Conservation (phyloP, 768 basidiomycete species). For the Tulasnella calospora region DNA sequence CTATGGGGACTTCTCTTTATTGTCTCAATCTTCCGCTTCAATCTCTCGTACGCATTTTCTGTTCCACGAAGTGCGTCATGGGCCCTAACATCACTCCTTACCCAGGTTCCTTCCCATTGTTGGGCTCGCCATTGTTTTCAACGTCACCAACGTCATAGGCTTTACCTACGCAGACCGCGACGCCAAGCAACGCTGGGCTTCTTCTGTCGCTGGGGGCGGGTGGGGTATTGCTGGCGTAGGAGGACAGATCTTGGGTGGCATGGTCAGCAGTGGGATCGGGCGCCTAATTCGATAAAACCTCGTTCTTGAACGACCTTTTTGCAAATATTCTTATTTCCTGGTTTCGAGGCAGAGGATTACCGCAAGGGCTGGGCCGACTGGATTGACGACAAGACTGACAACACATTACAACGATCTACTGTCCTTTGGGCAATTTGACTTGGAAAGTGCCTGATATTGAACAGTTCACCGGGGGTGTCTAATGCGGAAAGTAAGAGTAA, state of each 20-base stretch:
- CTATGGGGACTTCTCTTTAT: slow-evolving; percentile 85
- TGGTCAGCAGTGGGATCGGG: slow-evolving; percentile 76
- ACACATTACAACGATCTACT: background rate
- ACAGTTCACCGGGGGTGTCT: background rate
- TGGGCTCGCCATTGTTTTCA: slow-evolving; percentile 89
- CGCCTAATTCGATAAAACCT: background rate
- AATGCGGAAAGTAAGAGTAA: slow-evolving; percentile 15
- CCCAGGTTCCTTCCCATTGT: slow-evolving; percentile 91
- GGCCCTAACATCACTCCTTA: background rate
- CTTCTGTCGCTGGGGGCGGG: slow-evolving; percentile 57
- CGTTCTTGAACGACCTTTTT: background rate
- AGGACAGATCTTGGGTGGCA: slow-evolving; percentile 74
- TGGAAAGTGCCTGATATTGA: slow-evolving; percentile 66
- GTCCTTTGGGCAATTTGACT: slow-evolving; percentile 65
- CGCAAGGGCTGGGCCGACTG: background rate
- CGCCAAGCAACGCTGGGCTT: slow-evolving; percentile 89
- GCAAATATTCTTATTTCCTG: background rate
- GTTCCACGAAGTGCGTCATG: background rate
- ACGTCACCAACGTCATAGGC: slow-evolving; percentile 89
- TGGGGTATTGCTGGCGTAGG: slow-evolving; percentile 80
- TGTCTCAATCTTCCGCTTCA: slow-evolving; percentile 84
- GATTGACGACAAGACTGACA: background rate
- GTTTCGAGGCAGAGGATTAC: background rate
- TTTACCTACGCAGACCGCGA: slow-evolving; percentile 98
- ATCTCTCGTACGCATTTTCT: slow-evolving; percentile 62